Percentiles rank a stretch among this genome's conserved stretches.
phyloP scores from a whole-genome alignment of 148 eudicot species.

The Spergularia bocconei region DNA sequence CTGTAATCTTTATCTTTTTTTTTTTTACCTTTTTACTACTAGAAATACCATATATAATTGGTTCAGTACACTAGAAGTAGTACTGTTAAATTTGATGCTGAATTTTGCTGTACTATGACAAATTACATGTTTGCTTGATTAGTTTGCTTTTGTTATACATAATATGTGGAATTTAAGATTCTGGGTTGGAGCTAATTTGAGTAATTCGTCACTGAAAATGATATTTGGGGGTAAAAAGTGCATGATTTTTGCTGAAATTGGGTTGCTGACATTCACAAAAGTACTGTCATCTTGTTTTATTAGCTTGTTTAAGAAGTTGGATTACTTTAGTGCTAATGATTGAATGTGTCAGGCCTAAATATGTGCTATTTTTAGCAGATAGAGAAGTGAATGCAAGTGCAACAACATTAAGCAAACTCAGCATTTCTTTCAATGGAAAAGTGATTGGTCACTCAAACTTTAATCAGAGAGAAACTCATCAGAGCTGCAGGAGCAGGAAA shows the following conservation, averaged over 20 bases:
- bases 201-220: background rate
- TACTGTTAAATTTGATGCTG: background rate
- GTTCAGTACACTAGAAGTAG: background rate
- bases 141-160: background rate
- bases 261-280: no score
- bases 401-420: conserved; percentile 32
- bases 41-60: no score
- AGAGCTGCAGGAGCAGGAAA: conserved; percentile 28
- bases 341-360: conserved; percentile 8
- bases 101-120: background rate
- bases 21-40: background rate
- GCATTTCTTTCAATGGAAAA: conserved; percentile 49
- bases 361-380: conserved; percentile 39
- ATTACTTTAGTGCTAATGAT: background rate
- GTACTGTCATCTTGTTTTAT: no score
- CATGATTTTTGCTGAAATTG: background rate
- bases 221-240: background rate
- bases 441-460: conserved; percentile 26
- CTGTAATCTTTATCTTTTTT: background rate
- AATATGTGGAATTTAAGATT: background rate
- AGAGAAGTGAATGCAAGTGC: conserved; percentile 44
- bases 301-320: no score
- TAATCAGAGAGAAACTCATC: conserved; percentile 26
- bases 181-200: background rate
- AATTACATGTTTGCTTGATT: background rate